Base-by-base conservation (phyloP, 1,284 basidiomycete genomes). In the Omphalotus olearius region DNA sequence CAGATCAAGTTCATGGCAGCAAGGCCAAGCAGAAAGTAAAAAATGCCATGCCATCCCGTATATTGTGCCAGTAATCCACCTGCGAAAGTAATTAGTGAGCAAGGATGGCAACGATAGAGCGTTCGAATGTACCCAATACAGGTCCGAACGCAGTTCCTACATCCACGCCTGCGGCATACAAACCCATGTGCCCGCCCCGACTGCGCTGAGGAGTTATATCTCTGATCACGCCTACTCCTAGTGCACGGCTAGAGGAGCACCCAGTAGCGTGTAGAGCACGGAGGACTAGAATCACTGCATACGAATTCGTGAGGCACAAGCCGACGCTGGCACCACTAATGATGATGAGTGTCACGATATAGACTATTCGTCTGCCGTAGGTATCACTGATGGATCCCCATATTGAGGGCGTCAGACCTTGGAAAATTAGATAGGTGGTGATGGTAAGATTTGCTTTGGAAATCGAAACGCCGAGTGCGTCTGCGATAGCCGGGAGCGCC, bases 221-320 rank as follows among this genome's bases (percentile, higher is more conserved):
- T n/a, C 51, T n/a, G 5, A 53, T 51, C 5, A 53, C 39, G 3
- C 51, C 51, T 7, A 46, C 45, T 23, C 51, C 51, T 37, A 53
- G 45, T 9, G 51, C 51, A 11, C 45, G 45, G 6, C 30, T 23
- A 6, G 51, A 47, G 1, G 51, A 41, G 7, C 30, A 41, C 10
- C 51, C 51, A 6, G 45, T 37, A 10, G 51, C 51, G 10, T 48
- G 46, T 11, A 53, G 13, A 1, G 45, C 51, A 18, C 51, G 25
- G 5, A 53, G 40, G 5, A 47, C 51, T 3, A 53, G 39, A 3
- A 53, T 39, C 6, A 44, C 51, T 9, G 39, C 39, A 11, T 23
- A 53, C 3, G 45, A 43, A 11, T 53, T 16, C 6, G 51, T 48
- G 20, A 48, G 10, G 23, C 45, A 36, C 14, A 53, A 23, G 6